A percentile compares a stretch with the other conserved stretches of the same genome.
Conservation (phyloP, 768 basidiomycete genomes). For the Boletellus sp. region DNA sequence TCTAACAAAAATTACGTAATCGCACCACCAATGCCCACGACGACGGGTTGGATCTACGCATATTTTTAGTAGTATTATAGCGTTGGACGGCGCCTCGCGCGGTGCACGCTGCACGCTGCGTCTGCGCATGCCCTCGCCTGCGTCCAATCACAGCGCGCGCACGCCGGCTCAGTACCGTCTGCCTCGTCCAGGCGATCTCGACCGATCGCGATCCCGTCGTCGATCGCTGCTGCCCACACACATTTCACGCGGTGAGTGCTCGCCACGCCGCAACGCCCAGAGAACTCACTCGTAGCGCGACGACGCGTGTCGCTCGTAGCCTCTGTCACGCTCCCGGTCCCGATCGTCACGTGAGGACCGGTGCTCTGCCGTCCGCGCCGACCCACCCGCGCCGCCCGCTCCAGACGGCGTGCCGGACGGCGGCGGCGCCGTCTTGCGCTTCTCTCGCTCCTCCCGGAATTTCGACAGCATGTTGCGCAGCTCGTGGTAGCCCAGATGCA, state of each 20-base stretch:
- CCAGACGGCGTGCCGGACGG: constrained; percentile 36
- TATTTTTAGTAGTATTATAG: neutral
- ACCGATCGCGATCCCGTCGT: constrained; percentile 69
- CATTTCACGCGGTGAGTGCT: constrained; percentile 10
- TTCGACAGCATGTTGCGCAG: constrained; percentile 89
- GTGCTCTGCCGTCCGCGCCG: constrained; percentile 47
- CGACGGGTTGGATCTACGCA: constrained; percentile 1
- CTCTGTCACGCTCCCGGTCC: constrained; percentile 66
- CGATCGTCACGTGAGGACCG: constrained; percentile 60
- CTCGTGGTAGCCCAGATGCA: constrained; percentile 99
- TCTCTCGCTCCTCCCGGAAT: constrained; percentile 89
- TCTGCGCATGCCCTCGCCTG: neutral
- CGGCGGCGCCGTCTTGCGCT: constrained; percentile 60
- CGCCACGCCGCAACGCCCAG: constrained; percentile 19
- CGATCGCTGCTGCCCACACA: constrained; percentile 51
- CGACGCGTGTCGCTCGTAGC: constrained; percentile 63
- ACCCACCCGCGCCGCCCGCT: constrained; percentile 34
- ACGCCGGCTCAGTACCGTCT: constrained; percentile 56
- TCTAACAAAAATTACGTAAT: constrained; percentile 20
- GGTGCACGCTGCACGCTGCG: constrained; percentile 25
- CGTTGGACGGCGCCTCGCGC: constrained; percentile 18
- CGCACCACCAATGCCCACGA: too few relatives aligned
- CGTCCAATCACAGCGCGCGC: neutral
- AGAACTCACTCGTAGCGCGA: constrained; percentile 70
- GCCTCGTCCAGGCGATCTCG: constrained; percentile 60